These are phyloP conservation scores for Aureobasidium zeae DNA, from an alignment of 2,329 filamentous ascomycete species.

Conservation along the genomic window DNA sequence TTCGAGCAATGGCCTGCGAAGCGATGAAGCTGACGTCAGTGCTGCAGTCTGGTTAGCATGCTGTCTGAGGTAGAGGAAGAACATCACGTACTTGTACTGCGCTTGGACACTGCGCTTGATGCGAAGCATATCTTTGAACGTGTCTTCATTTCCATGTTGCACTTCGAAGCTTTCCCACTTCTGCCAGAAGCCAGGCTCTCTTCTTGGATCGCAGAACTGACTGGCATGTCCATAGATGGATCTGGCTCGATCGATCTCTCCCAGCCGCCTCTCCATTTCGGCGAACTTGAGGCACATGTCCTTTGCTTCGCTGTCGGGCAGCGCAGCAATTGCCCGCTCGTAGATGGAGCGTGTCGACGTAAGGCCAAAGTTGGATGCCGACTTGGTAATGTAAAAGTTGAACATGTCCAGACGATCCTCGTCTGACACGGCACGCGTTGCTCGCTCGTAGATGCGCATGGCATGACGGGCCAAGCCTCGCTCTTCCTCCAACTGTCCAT, in stretches of 20 bases:
- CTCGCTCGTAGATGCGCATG: conserved; percentile 98
- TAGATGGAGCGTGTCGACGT: conserved; percentile 93
- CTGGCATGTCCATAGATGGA: conserved; percentile 95
- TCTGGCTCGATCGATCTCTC: conserved; percentile 87
- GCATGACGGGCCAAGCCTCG: conserved; percentile 87
- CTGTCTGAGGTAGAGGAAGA: neutral
- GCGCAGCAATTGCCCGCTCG: conserved; percentile 85
- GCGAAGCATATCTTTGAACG: conserved; percentile 97
- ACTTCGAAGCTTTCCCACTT: conserved; percentile 98
- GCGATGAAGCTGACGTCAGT: conserved; percentile 99
- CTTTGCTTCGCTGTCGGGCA: conserved; percentile 86
- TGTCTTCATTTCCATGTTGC: conserved; percentile 96
- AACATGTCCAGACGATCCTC: conserved; percentile 97
- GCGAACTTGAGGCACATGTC: conserved; percentile 99
- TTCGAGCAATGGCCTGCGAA: conserved; percentile 81
- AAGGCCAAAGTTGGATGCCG: conserved; percentile 92
- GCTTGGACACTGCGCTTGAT: conserved; percentile 97
- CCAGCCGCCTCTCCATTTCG: conserved; percentile 85
- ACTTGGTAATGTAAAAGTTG: conserved; percentile 99
- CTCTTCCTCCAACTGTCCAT: conserved; percentile 93
- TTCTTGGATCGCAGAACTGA: conserved; percentile 93
- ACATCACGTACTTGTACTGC: conserved; percentile 67
- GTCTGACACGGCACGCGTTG: conserved; percentile 86
- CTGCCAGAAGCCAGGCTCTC: conserved; percentile 81
- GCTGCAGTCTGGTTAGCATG: conserved; percentile 36